Conservation (phyloP, 345 rosid genomes). For the Citrus australasica region DNA sequence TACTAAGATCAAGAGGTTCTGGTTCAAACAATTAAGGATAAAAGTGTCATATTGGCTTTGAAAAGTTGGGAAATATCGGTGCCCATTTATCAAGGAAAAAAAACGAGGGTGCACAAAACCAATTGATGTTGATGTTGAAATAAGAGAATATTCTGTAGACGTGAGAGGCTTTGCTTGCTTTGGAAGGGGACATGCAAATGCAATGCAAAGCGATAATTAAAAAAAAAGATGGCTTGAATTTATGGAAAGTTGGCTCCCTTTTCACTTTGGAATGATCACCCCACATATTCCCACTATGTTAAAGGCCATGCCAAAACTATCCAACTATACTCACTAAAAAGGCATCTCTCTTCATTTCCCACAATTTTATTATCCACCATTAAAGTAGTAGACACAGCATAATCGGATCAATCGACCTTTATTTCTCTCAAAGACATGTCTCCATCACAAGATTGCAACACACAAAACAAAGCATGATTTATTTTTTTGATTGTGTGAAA, state of each 20-base stretch:
- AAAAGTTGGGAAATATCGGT: too few species aligned
- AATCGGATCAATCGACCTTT: background rate
- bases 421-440: constrained; percentile 13
- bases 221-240: background rate
- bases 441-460: constrained; percentile 17
- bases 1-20: too few species aligned
- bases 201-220: constrained; percentile 24
- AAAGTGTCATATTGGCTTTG: too few species aligned
- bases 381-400: background rate
- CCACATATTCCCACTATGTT: constrained; percentile 1
- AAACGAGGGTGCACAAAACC: background rate
- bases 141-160: constrained; percentile 15
- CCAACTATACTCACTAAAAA: constrained; percentile 7
- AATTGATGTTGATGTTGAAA: background rate
- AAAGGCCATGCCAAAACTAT: constrained; percentile 23
- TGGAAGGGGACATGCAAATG: constrained; percentile 36
- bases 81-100: too few species aligned
- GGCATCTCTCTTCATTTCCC: constrained; percentile 1
- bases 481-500: background rate
- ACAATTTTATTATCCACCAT: background rate
- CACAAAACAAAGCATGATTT: background rate
- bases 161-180: constrained; percentile 20
- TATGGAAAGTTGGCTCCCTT: constrained; percentile 39
- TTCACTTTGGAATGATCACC: constrained; percentile 33
- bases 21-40: too few species aligned